phyloP scores from a whole-genome alignment of 2,329 filamentous ascomycete species.

The Torrubiella hemipterigena region DNA sequence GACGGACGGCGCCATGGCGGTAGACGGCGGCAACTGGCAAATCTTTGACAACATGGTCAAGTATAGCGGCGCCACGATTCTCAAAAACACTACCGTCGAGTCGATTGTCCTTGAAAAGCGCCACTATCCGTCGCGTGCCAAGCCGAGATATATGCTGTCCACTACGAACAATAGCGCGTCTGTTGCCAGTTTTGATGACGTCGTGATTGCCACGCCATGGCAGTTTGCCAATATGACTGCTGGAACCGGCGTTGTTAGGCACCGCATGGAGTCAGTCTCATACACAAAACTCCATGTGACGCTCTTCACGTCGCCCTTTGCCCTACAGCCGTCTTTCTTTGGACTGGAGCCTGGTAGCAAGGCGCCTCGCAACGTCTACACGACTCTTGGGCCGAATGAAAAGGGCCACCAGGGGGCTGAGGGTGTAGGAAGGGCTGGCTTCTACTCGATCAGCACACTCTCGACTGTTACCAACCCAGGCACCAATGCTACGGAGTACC shows the following conservation, averaged over 20 bases:
- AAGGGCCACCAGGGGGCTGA: constrained; percentile 33
- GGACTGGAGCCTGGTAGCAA: constrained; percentile 42
- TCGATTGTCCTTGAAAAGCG: constrained; percentile 40
- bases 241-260: constrained; percentile 55
- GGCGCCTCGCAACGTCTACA: constrained; percentile 67
- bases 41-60: constrained; percentile 80
- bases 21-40: constrained; percentile 83
- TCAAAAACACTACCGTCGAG: constrained; percentile 56
- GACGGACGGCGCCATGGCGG: constrained; percentile 66
- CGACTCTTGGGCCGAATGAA: constrained; percentile 58
- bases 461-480: constrained; percentile 49
- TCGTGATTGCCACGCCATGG: constrained; percentile 73
- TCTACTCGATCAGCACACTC: constrained; percentile 78
- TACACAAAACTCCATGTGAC: constrained; percentile 86
- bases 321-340: constrained; percentile 64
- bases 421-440: constrained; percentile 61
- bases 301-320: constrained; percentile 66
- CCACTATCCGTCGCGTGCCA: constrained; percentile 22
- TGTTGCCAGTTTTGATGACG: constrained; percentile 55
- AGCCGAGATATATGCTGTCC: constrained; percentile 34
- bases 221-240: constrained; percentile 64
- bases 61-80: constrained; percentile 46
- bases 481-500: constrained; percentile 38
- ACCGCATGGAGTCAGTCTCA: constrained; percentile 62
- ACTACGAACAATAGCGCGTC: constrained; percentile 26